Evolutionary conservation across 352 stramenopile species (phyloP).

Genomic region (Globisporangium okanoganense): DNA sequence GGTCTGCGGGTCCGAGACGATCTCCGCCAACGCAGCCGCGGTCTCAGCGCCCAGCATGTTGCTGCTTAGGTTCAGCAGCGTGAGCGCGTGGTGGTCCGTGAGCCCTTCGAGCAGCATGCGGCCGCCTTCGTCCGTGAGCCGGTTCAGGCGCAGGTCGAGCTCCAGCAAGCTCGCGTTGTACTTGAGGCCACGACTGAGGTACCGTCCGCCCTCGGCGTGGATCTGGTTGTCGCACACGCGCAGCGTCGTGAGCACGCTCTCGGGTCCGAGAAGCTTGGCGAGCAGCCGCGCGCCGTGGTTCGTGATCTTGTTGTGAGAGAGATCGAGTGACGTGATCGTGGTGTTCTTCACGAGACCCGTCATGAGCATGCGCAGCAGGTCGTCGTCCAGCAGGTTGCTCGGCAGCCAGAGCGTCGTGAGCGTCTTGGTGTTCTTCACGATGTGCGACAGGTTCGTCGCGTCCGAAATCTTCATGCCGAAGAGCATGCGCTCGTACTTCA

Average conservation of each 20-base stretch:
- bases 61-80: constrained; percentile 80
- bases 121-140: constrained; percentile 89
- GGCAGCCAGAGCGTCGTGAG: constrained; percentile 88
- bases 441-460: constrained; percentile 85
- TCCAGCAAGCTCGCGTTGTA: constrained; percentile 88
- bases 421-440: constrained; percentile 76
- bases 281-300: constrained; percentile 90
- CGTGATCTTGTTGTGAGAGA: constrained; percentile 95
- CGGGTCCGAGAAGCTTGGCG: constrained; percentile 85
- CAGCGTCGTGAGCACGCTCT: constrained; percentile 88
- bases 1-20: constrained; percentile 64
- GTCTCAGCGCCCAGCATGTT: constrained; percentile 79
- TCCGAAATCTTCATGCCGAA: constrained; percentile 96
- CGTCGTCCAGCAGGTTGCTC: constrained; percentile 91
- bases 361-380: constrained; percentile 93
- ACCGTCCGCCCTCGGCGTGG: constrained; percentile 87
- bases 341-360: constrained; percentile 90
- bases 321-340: constrained; percentile 91
- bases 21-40: constrained; percentile 58
- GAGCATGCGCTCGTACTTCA: constrained; percentile 94
- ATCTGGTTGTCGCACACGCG: constrained; percentile 93
- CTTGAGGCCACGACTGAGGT: constrained; percentile 88
- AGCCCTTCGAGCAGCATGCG: constrained; percentile 87
- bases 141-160: constrained; percentile 90
- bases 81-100: constrained; percentile 58